Base-by-base conservation (phyloP, 2,329 filamentous ascomycete species). In the Cladosporium sp. region DNA sequence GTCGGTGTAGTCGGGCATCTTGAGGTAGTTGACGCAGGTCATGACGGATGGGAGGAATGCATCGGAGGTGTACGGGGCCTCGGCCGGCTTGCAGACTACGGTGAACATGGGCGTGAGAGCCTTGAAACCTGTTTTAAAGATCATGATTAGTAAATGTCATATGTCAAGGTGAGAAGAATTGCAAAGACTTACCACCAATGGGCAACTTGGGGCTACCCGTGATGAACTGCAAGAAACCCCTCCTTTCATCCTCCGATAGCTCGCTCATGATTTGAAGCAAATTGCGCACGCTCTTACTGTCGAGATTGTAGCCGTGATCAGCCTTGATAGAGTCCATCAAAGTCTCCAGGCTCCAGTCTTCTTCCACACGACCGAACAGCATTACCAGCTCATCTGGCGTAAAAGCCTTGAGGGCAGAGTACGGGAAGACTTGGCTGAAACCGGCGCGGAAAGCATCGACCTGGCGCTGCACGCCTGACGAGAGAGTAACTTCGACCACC, bases 41-140 rank as follows among this genome's bases (percentile, higher is more conserved):
- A 98, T 98, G 67, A 98, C 94, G 67, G 91, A 97, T 11, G 94
- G 93, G n/a, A 98, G 79, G 63, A 97, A 98, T 72, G 98, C 93
- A 64, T 98, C 93, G 4, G 92, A 92, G 3, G 85, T 86, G 68
- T 91, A 93, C 1, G 93, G 93, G 13, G 89, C 83, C 65, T 98
- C 93, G 68, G 88, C 95, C n/a, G 92, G 92, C 70, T 96, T 96
- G 78, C 93, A 97, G 38, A 98, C 93, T 55, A 98, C 93, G 3
- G 93, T 98, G 67, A 98, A 97, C 85, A 97, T 96, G 16, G 93
- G 93, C 2, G 90, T 97, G 55, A 98, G 81, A 68, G 85, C 88
- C 74, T 94, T 95, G 80, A 98, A 98, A 53, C 93, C 91, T 96
- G 50, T 40, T 49, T 47, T 43, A 29, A 25, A 38, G 16, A 19